Percentiles rank a stretch among this genome's conserved stretches.
These are phyloP conservation scores for Miscanthus lutarioriparius DNA, from an alignment of 176 grass and related monocot species.

Conservation along the genomic window DNA sequence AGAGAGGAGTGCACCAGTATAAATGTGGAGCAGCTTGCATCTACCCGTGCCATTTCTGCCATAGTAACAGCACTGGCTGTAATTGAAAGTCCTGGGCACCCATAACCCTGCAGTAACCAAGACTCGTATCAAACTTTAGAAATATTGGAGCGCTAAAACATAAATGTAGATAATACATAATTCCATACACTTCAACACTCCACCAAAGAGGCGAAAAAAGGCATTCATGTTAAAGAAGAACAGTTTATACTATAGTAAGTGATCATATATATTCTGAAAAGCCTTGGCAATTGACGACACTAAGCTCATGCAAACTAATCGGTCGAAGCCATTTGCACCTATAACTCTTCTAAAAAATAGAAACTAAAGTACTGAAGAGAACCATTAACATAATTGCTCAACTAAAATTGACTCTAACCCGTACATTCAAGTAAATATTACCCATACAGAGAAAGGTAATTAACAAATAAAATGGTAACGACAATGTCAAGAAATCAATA, in stretches of 20 bases:
- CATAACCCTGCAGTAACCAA: slow-evolving; percentile 55
- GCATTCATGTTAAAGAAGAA: neutral
- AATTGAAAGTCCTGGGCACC: slow-evolving; percentile 64
- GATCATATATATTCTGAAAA: neutral
- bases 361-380: neutral
- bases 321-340: neutral
- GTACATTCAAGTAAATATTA: neutral
- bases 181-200: neutral
- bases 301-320: neutral
- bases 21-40: slow-evolving; percentile 77
- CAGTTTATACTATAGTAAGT: neutral
- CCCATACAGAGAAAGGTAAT: neutral
- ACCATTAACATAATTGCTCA: neutral
- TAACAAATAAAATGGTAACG: neutral
- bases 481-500: neutral
- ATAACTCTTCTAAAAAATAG: neutral
- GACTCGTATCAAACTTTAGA: neutral
- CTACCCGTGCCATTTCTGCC: slow-evolving; percentile 71
- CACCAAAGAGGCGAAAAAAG: neutral
- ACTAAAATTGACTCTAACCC: neutral
- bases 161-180: neutral
- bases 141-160: neutral
- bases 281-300: neutral
- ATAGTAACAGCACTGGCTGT: slow-evolving; percentile 61
- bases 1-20: slow-evolving; percentile 79